Percentiles rank a stretch among this genome's conserved stretches.
These are phyloP conservation scores for Takashimella tepidaria DNA, from an alignment of 1,284 basidiomycete species.

Conservation along the genomic window DNA sequence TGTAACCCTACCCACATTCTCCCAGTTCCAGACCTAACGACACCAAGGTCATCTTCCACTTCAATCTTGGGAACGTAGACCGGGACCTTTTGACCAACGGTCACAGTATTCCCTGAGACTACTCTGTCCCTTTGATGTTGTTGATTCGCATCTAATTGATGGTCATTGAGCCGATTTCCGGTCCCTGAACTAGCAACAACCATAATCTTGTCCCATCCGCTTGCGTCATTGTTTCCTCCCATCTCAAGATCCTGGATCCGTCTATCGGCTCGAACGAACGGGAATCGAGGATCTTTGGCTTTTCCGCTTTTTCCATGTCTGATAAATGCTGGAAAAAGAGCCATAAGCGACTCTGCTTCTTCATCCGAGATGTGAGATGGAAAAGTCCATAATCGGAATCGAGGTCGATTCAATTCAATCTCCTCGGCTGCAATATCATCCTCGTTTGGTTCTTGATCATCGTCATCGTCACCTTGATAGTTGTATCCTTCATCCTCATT, in stretches of 20 bases:
- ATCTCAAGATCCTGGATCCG: slow-evolving; percentile 26
- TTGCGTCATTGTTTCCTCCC: slow-evolving; percentile 13
- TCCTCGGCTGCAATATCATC: slow-evolving; percentile 33
- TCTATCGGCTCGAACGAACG: slow-evolving; percentile 20
- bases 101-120: too few relatives aligned
- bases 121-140: too few relatives aligned
- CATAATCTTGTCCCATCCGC: slow-evolving; percentile 20
- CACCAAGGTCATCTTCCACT: slow-evolving; percentile 28
- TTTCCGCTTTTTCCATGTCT: slow-evolving; percentile 6
- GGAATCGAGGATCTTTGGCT: slow-evolving; percentile 27
- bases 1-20: slow-evolving; percentile 36
- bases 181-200: slow-evolving; percentile 8
- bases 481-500: too few relatives aligned
- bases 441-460: slow-evolving; percentile 20
- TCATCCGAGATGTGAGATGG: slow-evolving; percentile 39
- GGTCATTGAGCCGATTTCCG: neutral
- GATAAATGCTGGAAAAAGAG: slow-evolving; percentile 28
- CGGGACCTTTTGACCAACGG: too few relatives aligned
- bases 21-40: slow-evolving; percentile 38
- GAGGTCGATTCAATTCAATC: slow-evolving; percentile 34
- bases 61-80: slow-evolving; percentile 22
- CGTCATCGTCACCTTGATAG: too few relatives aligned
- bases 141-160: too few relatives aligned
- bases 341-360: slow-evolving; percentile 31
- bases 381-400: slow-evolving; percentile 41